These are phyloP conservation scores for Carnegiea gigantea DNA, from an alignment of 179 eudicot species.

Conservation along the genomic window DNA sequence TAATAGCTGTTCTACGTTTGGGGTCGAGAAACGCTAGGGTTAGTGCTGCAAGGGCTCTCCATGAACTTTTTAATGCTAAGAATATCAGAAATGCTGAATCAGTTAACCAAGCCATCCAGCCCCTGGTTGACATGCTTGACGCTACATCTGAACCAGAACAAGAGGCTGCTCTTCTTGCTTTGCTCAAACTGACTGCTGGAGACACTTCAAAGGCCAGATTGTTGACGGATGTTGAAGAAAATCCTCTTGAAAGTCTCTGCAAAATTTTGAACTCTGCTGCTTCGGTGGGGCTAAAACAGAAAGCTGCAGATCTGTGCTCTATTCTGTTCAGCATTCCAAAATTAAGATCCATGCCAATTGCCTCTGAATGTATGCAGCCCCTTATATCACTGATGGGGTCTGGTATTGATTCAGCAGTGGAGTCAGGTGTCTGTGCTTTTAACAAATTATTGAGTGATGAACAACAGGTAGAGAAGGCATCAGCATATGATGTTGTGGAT, in stretches of 20 bases:
- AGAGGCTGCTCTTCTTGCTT: conserved; percentile 51
- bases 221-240: conserved; percentile 45
- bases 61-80: conserved; percentile 55
- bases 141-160: conserved; percentile 52
- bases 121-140: conserved; percentile 61
- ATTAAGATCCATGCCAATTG: conserved; percentile 44
- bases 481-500: conserved; percentile 43
- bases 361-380: conserved; percentile 52
- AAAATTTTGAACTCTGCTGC: conserved; percentile 49
- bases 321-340: conserved; percentile 52
- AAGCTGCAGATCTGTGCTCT: conserved; percentile 58
- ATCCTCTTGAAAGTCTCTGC: conserved; percentile 45
- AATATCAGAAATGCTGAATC: conserved; percentile 53
- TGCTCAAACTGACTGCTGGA: conserved; percentile 51
- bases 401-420: conserved; percentile 40
- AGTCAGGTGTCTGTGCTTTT: conserved; percentile 62
- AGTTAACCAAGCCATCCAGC: conserved; percentile 59
- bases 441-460: conserved; percentile 60
- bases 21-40: conserved; percentile 63
- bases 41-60: conserved; percentile 68
- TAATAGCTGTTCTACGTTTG: conserved; percentile 67
- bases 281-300: conserved; percentile 44
- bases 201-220: conserved; percentile 38
- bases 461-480: conserved; percentile 41
- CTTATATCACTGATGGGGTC: conserved; percentile 57